Conservation (phyloP, 306 rosid species). For the Fagus crenata region DNA sequence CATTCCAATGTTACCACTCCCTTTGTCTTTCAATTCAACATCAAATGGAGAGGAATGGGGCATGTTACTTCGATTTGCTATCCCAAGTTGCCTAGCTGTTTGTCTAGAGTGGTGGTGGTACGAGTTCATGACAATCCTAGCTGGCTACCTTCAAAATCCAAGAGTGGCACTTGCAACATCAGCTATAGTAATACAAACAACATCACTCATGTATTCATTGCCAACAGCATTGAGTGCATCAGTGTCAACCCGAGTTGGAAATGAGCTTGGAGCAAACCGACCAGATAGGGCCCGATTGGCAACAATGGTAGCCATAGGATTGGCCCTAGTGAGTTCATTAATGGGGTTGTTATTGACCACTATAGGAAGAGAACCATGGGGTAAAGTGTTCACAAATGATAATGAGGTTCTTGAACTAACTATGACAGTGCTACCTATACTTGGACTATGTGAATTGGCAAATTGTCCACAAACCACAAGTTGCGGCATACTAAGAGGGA, state of each 20-base stretch:
- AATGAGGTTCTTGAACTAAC: constrained; percentile 48
- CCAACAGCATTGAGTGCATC: constrained; percentile 59
- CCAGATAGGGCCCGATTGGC: constrained; percentile 52
- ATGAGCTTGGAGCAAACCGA: constrained; percentile 58
- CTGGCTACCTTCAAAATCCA: constrained; percentile 63
- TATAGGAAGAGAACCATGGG: constrained; percentile 57
- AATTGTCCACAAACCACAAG: constrained; percentile 72
- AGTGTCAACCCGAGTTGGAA: constrained; percentile 60
- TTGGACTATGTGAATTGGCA: constrained; percentile 63
- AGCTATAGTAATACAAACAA: constrained; percentile 65
- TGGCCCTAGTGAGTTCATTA: constrained; percentile 45
- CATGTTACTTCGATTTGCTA: constrained; percentile 45
- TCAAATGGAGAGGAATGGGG: constrained; percentile 53
- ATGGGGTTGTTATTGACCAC: constrained; percentile 56
- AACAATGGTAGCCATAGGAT: constrained; percentile 45
- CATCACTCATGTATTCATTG: constrained; percentile 60
- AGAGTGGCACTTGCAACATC: constrained; percentile 50
- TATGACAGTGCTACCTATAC: constrained; percentile 54
- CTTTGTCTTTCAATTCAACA: constrained; percentile 1
- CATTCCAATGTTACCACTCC: constrained; percentile 23
- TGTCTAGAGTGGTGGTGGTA: constrained; percentile 99
- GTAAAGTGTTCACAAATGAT: constrained; percentile 58
- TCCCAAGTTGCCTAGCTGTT: constrained; percentile 74
- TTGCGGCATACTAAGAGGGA: constrained; percentile 67
- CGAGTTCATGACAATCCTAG: constrained; percentile 61